Conservation (phyloP, 768 basidiomycete genomes). For the Tremella yokohamensis region DNA sequence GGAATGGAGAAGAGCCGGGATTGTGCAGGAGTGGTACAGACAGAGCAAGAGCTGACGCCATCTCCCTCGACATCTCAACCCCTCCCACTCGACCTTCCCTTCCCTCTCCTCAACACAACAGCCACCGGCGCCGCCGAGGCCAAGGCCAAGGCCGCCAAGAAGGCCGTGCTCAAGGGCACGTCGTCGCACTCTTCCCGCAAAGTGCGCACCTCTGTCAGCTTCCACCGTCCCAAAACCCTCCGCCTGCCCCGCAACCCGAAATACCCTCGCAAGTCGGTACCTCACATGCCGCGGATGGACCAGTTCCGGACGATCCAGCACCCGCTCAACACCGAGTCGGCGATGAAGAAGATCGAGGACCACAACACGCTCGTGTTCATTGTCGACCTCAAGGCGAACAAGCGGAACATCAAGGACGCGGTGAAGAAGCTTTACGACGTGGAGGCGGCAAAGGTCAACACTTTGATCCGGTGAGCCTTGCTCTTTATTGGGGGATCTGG, state of each 20-base stretch:
- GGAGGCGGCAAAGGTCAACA: constrained; percentile 93
- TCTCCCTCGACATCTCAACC: neutral
- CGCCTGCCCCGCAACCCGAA: constrained; percentile 75
- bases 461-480: constrained; percentile 77
- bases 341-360: constrained; percentile 99
- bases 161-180: constrained; percentile 87
- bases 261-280: constrained; percentile 93
- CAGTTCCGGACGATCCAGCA: constrained; percentile 88
- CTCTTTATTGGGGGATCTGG: neutral
- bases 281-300: constrained; percentile 91
- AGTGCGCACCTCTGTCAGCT: constrained; percentile 76
- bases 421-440: constrained; percentile 99
- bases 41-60: too few species aligned
- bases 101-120: constrained; percentile 19
- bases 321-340: constrained; percentile 78
- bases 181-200: constrained; percentile 74
- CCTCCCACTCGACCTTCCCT: neutral
- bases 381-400: constrained; percentile 91
- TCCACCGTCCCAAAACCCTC: constrained; percentile 95
- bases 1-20: too few species aligned
- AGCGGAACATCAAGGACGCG: constrained; percentile 98
- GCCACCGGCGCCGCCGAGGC: constrained; percentile 52
- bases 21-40: too few species aligned
- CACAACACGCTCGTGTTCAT: constrained; percentile 99
- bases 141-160: constrained; percentile 93